A percentile compares a stretch with the other conserved stretches of the same genome.
Conservation (phyloP, 176 grass and related monocot genomes). For the Hordeum marinum region DNA sequence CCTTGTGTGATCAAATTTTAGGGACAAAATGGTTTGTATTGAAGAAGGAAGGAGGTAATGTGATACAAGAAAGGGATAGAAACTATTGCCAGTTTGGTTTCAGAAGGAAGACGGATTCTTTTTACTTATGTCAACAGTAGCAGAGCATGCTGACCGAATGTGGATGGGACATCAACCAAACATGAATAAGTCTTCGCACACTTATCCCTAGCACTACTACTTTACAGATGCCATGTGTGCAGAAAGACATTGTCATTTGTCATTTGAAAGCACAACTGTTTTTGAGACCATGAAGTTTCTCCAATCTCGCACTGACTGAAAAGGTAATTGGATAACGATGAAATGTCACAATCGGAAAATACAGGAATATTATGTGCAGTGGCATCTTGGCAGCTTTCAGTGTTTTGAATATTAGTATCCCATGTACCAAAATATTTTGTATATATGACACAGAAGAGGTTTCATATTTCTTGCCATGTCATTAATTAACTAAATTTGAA, state of each 20-base stretch:
- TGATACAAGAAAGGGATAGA: not conserved
- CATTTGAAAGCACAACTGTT: conserved; percentile 22
- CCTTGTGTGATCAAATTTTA: not conserved
- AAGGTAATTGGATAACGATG: conserved; percentile 14
- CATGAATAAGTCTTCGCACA: conserved; percentile 19
- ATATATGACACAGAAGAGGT: not conserved
- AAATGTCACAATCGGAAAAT: conserved; percentile 14
- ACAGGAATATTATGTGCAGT: conserved; percentile 3
- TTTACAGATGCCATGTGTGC: conserved; percentile 29
- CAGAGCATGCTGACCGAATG: not conserved
- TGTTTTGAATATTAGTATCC: not conserved
- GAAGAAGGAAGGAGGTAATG: conserved; percentile 5
- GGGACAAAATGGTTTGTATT: not conserved
- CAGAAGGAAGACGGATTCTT: not conserved
- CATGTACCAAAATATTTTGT: conserved; percentile 12
- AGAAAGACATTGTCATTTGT: conserved; percentile 26
- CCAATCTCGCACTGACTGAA: conserved; percentile 24
- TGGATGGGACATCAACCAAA: conserved; percentile 35
- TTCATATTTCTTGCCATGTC: not conserved
- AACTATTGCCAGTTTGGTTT: not conserved
- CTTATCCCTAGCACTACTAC: conserved; percentile 19
- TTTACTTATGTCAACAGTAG: conserved; percentile 9
- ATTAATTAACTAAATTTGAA: conserved; percentile 5
- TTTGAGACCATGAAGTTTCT: conserved; percentile 37
- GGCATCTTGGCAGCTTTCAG: conserved; percentile 14